These are phyloP conservation scores for Pleurotus tuoliensis DNA, from an alignment of 768 basidiomycete species.

Conservation along the genomic window DNA sequence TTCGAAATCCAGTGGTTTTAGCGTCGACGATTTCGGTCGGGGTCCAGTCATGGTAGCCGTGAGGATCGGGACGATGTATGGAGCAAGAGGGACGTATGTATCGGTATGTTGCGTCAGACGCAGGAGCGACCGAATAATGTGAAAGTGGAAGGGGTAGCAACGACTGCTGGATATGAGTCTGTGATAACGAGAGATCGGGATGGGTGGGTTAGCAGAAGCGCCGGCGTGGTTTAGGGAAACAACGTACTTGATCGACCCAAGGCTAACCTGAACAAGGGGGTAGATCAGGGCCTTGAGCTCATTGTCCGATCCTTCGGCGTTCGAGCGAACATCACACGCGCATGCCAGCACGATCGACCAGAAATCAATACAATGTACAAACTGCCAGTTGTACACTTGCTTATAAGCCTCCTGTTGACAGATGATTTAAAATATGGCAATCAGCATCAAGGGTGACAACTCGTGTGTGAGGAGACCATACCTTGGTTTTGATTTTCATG, in stretches of 20 bases:
- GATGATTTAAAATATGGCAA: background rate
- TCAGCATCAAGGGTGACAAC: background rate
- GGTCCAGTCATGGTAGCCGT: conserved; percentile 65
- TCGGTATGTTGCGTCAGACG: conserved; percentile 81
- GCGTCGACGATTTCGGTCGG: conserved; percentile 78
- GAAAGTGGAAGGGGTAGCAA: conserved; percentile 93
- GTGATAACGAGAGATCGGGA: conserved; percentile 11
- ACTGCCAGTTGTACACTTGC: conserved; percentile 99
- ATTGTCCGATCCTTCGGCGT: conserved; percentile 57
- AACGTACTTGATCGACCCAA: conserved; percentile 88
- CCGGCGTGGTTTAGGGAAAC: conserved; percentile 7
- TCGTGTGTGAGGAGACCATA: conserved; percentile 21
- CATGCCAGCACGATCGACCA: conserved; percentile 88
- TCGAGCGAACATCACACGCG: conserved; percentile 64
- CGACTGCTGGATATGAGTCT: conserved; percentile 89
- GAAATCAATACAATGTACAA: conserved; percentile 92
- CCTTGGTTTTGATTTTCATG: conserved; percentile 87
- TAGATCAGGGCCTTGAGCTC: conserved; percentile 88
- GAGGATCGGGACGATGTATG: conserved; percentile 85
- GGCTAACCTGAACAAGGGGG: conserved; percentile 89
- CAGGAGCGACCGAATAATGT: conserved; percentile 83
- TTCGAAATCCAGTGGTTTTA: conserved; percentile 88
- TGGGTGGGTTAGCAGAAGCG: conserved; percentile 1
- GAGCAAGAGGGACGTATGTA: conserved; percentile 83
- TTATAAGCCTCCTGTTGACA: conserved; percentile 75